Conservation (phyloP, 2,329 filamentous ascomycete genomes). For the Colletotrichum sp. region DNA sequence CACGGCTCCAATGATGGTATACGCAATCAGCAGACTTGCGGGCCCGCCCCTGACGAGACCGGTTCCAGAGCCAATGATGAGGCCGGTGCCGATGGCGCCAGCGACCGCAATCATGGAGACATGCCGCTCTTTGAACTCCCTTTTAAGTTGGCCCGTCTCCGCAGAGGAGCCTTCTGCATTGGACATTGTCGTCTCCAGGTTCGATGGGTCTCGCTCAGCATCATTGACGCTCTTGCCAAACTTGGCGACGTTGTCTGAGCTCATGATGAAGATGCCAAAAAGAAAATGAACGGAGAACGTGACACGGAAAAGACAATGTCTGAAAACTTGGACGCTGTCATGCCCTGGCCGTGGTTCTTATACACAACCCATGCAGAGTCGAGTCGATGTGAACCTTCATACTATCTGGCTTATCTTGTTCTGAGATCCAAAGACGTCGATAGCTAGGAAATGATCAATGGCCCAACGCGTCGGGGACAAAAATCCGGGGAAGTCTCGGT, state of each 20-base stretch:
- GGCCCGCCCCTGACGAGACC: slow-evolving; percentile 53
- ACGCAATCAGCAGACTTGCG: slow-evolving; percentile 41
- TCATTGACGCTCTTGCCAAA: background rate
- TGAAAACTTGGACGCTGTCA: background rate
- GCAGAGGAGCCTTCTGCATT: background rate
- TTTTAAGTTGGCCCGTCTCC: background rate
- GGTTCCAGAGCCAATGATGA: slow-evolving; percentile 58
- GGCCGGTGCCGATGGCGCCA: slow-evolving; percentile 40
- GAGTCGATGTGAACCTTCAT: background rate
- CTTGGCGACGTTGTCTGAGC: background rate
- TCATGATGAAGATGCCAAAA: background rate
- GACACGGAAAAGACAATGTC: background rate
- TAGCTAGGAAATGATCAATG: background rate
- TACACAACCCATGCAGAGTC: background rate
- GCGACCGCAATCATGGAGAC: slow-evolving; percentile 43
- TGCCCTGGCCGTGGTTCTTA: background rate
- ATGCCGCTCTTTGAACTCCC: slow-evolving; percentile 31
- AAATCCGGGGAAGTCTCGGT: background rate
- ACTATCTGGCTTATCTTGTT: background rate
- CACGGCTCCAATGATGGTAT: slow-evolving; percentile 47
- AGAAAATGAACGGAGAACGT: accelerated
- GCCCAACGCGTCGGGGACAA: background rate
- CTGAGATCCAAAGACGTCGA: background rate
- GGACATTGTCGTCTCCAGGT: background rate
- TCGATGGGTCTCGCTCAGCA: background rate